A percentile compares a stretch with the other conserved stretches of the same genome.
These are phyloP conservation scores for Shiraia sp. DNA, from an alignment of 2,329 filamentous ascomycete species.

Conservation along the genomic window DNA sequence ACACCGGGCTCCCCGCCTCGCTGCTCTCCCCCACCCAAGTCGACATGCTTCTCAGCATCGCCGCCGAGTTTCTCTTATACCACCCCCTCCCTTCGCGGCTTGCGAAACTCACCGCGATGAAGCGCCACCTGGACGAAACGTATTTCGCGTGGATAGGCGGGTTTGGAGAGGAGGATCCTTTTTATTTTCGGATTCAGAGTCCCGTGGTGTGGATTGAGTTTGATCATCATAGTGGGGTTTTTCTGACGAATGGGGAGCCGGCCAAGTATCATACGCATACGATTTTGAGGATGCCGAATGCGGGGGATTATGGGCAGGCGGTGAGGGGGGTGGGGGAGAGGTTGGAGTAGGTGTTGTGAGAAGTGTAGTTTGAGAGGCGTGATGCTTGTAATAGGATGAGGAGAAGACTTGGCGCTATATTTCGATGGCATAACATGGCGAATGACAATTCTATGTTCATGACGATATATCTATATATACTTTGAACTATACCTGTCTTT, in stretches of 20 bases:
- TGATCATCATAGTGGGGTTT: conserved; percentile 79
- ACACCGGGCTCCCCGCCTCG: conserved; percentile 65
- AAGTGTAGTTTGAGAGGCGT: no score
- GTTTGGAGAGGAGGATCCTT: conserved; percentile 67
- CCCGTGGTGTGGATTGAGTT: conserved; percentile 77
- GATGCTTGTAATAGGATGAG: no score
- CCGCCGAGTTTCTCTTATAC: conserved; percentile 69
- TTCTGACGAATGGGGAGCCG: conserved; percentile 72
- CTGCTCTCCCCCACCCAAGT: conserved; percentile 56
- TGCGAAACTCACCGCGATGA: conserved; percentile 59
- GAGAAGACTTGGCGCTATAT: no score
- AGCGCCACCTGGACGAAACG: conserved; percentile 66
- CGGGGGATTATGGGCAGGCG: conserved; percentile 72
- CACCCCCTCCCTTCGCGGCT: conserved; percentile 61
- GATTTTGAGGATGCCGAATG: conserved; percentile 71
- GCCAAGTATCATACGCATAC: conserved; percentile 82
- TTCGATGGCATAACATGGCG: no score
- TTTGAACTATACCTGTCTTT: conserved; percentile 1
- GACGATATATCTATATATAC: conserved; percentile 56
- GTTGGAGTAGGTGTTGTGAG: conserved; percentile 10
- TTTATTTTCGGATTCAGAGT: conserved; percentile 78
- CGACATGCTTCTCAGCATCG: conserved; percentile 60
- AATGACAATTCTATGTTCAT: conserved; percentile 41
- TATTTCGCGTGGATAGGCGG: conserved; percentile 81
- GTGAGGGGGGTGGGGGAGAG: conserved; percentile 39